Base-by-base conservation (phyloP, 129 eudicot genomes). In the Saposhnikovia divaricata region DNA sequence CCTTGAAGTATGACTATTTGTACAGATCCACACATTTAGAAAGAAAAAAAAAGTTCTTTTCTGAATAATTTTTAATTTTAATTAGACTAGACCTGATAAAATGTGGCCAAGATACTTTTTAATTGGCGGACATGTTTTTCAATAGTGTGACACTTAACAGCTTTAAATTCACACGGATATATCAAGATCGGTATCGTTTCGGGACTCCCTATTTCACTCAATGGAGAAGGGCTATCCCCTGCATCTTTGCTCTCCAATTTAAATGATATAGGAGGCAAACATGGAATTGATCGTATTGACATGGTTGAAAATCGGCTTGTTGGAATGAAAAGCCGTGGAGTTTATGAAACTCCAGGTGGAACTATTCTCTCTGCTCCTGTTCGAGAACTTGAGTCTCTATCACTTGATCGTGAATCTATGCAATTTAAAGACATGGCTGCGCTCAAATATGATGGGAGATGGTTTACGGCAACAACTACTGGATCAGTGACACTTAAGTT, bases 321-420 rank as follows among this genome's bases (percentile, higher is more conserved):
- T 28, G 97, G 97, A 27, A 90, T 92, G 97, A 92, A 92, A 84
- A 88, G 92, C 51, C 97, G 97, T 10, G 97, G 97, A 38, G 97
- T 92, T 61, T 95, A 95, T 61, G 99, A 95, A 82, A 95, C 99
- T 28, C 99, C 99, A 5, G 99, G 99, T 5, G 99, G 99, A 72
- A 95, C 99, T 80, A 92, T 95, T 83, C 89, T 95, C 44, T 85
- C 88, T 65, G 59, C 92, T 16, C 97, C 99, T 8, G 92, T 82
- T 25, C 90, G 87, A 13, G 99, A 95, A 72, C 97, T 95, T 53
- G 99, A 95, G 92, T 92, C 99, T 9, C 90, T 95, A 23, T 92
- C 99, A 19, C 96, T 95, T 9, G 99, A 95, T 43, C 87, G 99
- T 40, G 97, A 95, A 84, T 86, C 97, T 34, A 90, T 95, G 40